Conservation (phyloP, 306 rosid genomes). For the Cajanus cajan region DNA sequence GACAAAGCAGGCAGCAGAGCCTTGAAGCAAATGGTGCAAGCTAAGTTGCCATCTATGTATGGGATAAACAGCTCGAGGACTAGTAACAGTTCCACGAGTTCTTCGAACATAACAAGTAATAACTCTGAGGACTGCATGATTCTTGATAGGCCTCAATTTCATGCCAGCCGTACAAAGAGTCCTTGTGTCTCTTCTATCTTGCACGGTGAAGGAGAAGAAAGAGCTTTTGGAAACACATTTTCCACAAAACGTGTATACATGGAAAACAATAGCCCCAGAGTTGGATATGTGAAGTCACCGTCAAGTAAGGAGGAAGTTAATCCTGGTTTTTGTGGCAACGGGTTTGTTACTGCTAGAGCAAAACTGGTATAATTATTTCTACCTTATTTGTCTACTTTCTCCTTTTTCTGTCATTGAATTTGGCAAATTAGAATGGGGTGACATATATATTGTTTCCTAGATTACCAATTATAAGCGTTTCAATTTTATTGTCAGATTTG, state of each 20-base stretch:
- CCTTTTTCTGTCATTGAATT: neutral
- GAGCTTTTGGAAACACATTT: conserved; percentile 41
- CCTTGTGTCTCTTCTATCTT: conserved; percentile 39
- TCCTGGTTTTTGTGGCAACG: conserved; percentile 48
- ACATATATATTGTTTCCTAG: neutral
- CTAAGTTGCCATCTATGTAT: conserved; percentile 50
- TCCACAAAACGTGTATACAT: conserved; percentile 59
- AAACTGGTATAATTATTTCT: conserved; percentile 33
- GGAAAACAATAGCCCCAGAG: conserved; percentile 58
- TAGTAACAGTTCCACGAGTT: conserved; percentile 39
- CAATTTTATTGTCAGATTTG: conserved; percentile 3
- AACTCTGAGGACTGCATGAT: conserved; percentile 48
- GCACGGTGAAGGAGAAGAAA: conserved; percentile 62
- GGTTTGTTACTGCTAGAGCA: conserved; percentile 56
- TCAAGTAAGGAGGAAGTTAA: conserved; percentile 54
- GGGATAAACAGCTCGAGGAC: conserved; percentile 43
- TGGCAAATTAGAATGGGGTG: neutral
- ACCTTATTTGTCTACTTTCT: neutral
- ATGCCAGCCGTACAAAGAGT: conserved; percentile 39
- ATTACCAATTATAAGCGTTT: neutral
- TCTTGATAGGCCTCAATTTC: conserved; percentile 52
- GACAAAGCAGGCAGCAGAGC: conserved; percentile 39
- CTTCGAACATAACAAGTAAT: conserved; percentile 43
- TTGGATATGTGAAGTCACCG: conserved; percentile 57
- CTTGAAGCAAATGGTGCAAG: conserved; percentile 49